Conservation (phyloP, 768 basidiomycete genomes). For the Amylocystis lapponica region DNA sequence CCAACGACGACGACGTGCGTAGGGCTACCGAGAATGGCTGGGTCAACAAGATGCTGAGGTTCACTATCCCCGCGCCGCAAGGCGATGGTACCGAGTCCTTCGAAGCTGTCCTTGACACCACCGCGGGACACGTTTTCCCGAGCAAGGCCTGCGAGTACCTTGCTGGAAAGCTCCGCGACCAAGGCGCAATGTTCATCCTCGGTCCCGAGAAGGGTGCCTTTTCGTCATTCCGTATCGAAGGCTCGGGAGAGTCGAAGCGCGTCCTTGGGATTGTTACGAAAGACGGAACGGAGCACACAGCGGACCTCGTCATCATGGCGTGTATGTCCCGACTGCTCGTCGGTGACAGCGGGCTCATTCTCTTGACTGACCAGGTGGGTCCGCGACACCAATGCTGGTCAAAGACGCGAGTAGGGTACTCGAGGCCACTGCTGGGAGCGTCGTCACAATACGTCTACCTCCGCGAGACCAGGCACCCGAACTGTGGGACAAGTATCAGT, state of each 20-base stretch:
- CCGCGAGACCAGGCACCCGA: slow-evolving; percentile 2
- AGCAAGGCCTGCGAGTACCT: slow-evolving; percentile 4
- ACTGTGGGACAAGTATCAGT: slow-evolving; percentile 4
- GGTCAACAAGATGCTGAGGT: slow-evolving; percentile 3
- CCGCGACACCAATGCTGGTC: slow-evolving; percentile 4
- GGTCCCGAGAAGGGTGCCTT: slow-evolving; percentile 3
- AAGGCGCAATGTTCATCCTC: background rate
- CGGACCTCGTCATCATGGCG: slow-evolving; percentile 3
- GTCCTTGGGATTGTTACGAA: slow-evolving; percentile 1
- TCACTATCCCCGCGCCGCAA: background rate
- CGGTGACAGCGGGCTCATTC: too few species aligned
- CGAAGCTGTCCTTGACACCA: slow-evolving; percentile 3
- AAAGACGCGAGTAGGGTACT: slow-evolving; percentile 3
- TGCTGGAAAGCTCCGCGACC: slow-evolving; percentile 1
- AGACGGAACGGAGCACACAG: slow-evolving; percentile 1
- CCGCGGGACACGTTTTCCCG: slow-evolving; percentile 2
- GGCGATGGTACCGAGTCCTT: slow-evolving; percentile 2
- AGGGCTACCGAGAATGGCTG: slow-evolving; percentile 1
- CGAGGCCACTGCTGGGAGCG: slow-evolving; percentile 5
- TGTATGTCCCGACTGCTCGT: background rate
- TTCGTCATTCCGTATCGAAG: background rate
- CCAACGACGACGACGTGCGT: slow-evolving; percentile 2
- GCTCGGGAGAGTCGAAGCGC: background rate
- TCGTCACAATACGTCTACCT: slow-evolving; percentile 2
- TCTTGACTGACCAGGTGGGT: background rate